Percentiles rank a stretch among this genome's conserved stretches.
Evolutionary conservation across 2,329 filamentous ascomycete species (phyloP).

Genomic region (Sclerotinia spermophila): DNA sequence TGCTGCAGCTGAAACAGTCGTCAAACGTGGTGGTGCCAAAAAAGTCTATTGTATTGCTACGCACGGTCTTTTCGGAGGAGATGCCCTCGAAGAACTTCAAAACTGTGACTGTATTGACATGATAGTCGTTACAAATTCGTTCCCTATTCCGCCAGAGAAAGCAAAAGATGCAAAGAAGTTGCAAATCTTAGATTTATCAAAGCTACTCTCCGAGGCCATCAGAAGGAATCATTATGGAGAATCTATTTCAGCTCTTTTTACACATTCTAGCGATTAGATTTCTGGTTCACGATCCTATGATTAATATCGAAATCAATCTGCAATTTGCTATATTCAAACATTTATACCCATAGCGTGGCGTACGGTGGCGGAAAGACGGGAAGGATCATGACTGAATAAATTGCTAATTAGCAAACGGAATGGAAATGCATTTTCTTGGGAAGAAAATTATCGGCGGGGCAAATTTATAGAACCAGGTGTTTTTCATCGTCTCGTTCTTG

Average conservation of each 20-base stretch:
- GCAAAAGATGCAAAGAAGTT: conserved; percentile 73
- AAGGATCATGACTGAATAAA: conserved; percentile 18
- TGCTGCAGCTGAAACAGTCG: conserved; percentile 91
- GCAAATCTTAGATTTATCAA: conserved; percentile 83
- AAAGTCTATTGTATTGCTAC: conserved; percentile 98
- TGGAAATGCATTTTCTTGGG: background rate
- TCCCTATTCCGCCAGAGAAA: conserved; percentile 79
- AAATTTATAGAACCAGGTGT: conserved; percentile 8
- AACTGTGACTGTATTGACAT: conserved; percentile 89
- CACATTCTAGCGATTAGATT: conserved; percentile 31
- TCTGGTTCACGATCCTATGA: conserved; percentile 25
- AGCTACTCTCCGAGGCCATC: conserved; percentile 85
- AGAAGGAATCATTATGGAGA: conserved; percentile 96
- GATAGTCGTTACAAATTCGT: conserved; percentile 95
- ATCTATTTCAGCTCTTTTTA: conserved; percentile 50
- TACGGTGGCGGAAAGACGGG: conserved; percentile 20
- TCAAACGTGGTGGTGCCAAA: conserved; percentile 86
- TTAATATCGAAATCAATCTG: conserved; percentile 46
- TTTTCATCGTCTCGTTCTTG: background rate
- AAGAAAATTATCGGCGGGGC: background rate
- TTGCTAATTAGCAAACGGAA: conserved; percentile 17
- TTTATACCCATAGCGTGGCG: conserved; percentile 32
- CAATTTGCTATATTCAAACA: conserved; percentile 19
- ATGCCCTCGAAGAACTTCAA: conserved; percentile 85
- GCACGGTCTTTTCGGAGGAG: conserved; percentile 87